These are phyloP conservation scores for Setomelanomma holmii DNA, from an alignment of 2,329 filamentous ascomycete species.

Conservation along the genomic window DNA sequence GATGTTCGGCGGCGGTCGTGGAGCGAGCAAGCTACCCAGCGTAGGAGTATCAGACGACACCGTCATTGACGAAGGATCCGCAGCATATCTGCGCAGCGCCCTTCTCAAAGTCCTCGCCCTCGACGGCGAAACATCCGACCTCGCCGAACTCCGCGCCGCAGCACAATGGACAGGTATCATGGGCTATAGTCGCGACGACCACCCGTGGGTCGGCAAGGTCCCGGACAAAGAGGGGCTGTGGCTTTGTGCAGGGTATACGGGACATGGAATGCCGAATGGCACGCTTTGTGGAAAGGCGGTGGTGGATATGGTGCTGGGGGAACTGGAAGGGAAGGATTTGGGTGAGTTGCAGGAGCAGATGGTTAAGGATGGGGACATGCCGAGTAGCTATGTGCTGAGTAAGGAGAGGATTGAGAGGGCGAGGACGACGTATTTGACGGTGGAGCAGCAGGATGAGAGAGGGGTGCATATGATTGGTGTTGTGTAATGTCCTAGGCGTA, in stretches of 20 bases:
- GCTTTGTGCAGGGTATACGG: constrained; percentile 72
- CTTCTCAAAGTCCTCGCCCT: constrained; percentile 47
- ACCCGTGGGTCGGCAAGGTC: constrained; percentile 76
- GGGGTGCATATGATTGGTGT: constrained; percentile 37
- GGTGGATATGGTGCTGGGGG: constrained; percentile 63
- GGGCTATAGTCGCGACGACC: constrained; percentile 70
- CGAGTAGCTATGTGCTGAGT: constrained; percentile 47
- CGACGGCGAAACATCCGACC: constrained; percentile 44
- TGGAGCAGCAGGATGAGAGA: constrained; percentile 41
- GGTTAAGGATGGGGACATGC: constrained; percentile 44
- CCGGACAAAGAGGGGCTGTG: constrained; percentile 66
- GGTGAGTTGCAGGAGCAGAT: constrained; percentile 34
- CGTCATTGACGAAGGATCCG: constrained; percentile 62
- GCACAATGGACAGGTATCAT: constrained; percentile 79
- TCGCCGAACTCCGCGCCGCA: constrained; percentile 55
- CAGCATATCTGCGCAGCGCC: constrained; percentile 61
- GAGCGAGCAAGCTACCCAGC: constrained; percentile 53
- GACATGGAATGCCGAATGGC: constrained; percentile 78
- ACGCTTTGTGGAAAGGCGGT: constrained; percentile 70
- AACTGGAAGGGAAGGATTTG: constrained; percentile 44
- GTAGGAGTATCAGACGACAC: constrained; percentile 68
- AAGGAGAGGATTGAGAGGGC: constrained; percentile 44
- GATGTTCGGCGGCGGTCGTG: constrained; percentile 75
- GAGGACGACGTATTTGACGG: constrained; percentile 35
- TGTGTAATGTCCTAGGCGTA: constrained; percentile 15